Base-by-base conservation (phyloP, 768 basidiomycete genomes). In the Lactifluus echinatus region DNA sequence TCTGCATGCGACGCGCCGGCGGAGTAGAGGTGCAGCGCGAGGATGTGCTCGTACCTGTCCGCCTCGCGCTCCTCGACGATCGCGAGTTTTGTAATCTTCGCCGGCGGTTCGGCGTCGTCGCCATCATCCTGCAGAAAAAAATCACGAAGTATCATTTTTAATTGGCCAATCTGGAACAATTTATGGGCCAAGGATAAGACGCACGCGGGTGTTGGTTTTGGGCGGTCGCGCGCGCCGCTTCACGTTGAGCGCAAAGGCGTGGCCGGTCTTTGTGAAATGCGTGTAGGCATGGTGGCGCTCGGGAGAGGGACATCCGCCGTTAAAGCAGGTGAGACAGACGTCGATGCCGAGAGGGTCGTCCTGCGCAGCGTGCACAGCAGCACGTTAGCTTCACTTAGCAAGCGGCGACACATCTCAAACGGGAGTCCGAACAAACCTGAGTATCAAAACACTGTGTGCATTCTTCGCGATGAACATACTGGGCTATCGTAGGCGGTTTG, bases 361-460 rank as follows among this genome's bases (percentile, higher is more conserved):
- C 87, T 93, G 64, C 44, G 39, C 57, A 24, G 42, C 21, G 45
- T 40, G 36, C 28, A 24, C n/a, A 29, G 29, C 17, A 11, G 10
- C 46, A 21, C 28, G 12, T 31, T 10, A 10, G 31, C 5, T 31
- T 31, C 4, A 10, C 31, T 31, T 10, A 31, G 31, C 31, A 31
- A 4, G 4, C 31, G 31, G 10, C 10, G 5, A 31, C 31, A 10
- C 31, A 5, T 5, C 10, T 31, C 31, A 31, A n/a, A n/a, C n/a
- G n/a, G n/a, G n/a, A n/a, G n/a, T n/a, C n/a, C n/a, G n/a, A n/a
- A 31, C 33, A 66, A 21, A 86, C 92, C 81, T 97, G 94, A 65
- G 81, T 83, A 70, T 97, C 94, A 68, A 97, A 99, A 67, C 95
- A 99, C 57, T 94, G 93, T 0, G 94, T 96, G 67, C 95, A 99